phyloP scores from a whole-genome alignment of 176 grass and related monocot genomes.

The Oryza meridionalis region DNA sequence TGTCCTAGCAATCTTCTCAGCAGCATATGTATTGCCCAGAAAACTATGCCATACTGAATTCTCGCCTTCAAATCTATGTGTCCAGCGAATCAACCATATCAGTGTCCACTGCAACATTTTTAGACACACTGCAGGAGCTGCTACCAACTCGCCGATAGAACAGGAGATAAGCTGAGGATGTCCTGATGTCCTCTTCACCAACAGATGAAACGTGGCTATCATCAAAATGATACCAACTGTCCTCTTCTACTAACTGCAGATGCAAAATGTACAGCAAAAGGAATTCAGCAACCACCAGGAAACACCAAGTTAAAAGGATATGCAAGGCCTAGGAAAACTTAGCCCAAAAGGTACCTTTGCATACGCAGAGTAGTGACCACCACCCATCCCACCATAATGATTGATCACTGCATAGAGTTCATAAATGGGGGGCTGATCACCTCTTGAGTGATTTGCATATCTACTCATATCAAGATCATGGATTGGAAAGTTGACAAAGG shows the following conservation, averaged over 20 bases:
- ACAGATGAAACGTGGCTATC: slow-evolving; percentile 87
- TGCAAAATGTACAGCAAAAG: slow-evolving; percentile 15
- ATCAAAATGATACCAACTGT: slow-evolving; percentile 97
- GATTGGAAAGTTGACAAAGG: slow-evolving; percentile 91
- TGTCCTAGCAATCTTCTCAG: slow-evolving; percentile 9
- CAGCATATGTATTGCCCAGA: slow-evolving; percentile 23
- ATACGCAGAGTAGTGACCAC: slow-evolving; percentile 95
- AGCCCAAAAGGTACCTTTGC: slow-evolving; percentile 63
- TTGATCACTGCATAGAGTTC: slow-evolving; percentile 96
- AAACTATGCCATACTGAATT: slow-evolving; percentile 15
- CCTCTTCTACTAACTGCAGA: slow-evolving; percentile 74
- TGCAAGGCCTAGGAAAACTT: background rate
- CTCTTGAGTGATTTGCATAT: slow-evolving; percentile 50
- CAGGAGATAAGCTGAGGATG: slow-evolving; percentile 84
- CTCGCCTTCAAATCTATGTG: slow-evolving; percentile 27
- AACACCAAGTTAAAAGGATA: slow-evolving; percentile 7
- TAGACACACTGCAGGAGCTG: slow-evolving; percentile 41
- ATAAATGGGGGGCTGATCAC: slow-evolving; percentile 45
- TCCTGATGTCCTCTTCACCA: slow-evolving; percentile 77
- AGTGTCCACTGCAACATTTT: slow-evolving; percentile 36
- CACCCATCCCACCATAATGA: slow-evolving; percentile 95
- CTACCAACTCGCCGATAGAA: slow-evolving; percentile 69
- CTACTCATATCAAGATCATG: slow-evolving; percentile 82
- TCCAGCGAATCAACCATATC: slow-evolving; percentile 55
- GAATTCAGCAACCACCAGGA: slow-evolving; percentile 19